These are phyloP conservation scores for Scenedesmus sp. DNA, from an alignment of 163 green algal species.

Conservation along the genomic window DNA sequence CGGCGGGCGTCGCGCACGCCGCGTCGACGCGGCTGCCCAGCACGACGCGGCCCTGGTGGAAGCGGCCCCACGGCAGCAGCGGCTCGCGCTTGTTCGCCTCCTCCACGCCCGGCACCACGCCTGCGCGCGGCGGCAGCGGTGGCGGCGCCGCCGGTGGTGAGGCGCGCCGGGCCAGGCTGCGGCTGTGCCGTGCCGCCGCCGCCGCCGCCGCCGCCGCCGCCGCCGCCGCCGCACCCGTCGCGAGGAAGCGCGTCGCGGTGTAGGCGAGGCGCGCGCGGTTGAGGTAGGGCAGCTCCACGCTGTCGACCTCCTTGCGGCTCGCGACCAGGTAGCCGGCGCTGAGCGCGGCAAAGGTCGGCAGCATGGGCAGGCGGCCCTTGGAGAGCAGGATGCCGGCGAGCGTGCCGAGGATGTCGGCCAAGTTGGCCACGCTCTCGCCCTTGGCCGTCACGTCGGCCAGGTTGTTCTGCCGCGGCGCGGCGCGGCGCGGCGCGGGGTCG, in stretches of 20 bases:
- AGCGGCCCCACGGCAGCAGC: constrained; percentile 73
- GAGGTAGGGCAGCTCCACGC: constrained; percentile 84
- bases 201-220: not conserved
- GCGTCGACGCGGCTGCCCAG: constrained; percentile 74
- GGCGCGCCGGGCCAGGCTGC: too few relatives aligned
- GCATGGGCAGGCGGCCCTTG: constrained; percentile 59
- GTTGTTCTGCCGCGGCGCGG: too few relatives aligned
- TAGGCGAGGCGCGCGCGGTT: constrained; percentile 78
- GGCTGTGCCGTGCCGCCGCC: too few relatives aligned
- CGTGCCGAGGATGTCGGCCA: constrained; percentile 85
- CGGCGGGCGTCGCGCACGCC: constrained; percentile 61
- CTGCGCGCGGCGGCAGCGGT: constrained; percentile 13
- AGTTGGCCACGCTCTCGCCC: constrained; percentile 86
- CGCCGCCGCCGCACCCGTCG: not conserved
- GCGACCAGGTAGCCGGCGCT: constrained; percentile 64
- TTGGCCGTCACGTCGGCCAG: constrained; percentile 72
- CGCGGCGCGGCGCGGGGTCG: too few relatives aligned
- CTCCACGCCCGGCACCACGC: constrained; percentile 57
- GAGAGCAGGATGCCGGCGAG: constrained; percentile 61
- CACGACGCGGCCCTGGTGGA: constrained; percentile 66
- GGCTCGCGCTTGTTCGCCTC: constrained; percentile 77
- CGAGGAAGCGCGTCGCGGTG: constrained; percentile 50
- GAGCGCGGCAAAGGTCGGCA: constrained; percentile 74
- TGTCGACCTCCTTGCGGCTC: constrained; percentile 73
- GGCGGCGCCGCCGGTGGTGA: not conserved